Base-by-base conservation (phyloP, 1,284 basidiomycete genomes). In the Cryptococcus sp. region DNA sequence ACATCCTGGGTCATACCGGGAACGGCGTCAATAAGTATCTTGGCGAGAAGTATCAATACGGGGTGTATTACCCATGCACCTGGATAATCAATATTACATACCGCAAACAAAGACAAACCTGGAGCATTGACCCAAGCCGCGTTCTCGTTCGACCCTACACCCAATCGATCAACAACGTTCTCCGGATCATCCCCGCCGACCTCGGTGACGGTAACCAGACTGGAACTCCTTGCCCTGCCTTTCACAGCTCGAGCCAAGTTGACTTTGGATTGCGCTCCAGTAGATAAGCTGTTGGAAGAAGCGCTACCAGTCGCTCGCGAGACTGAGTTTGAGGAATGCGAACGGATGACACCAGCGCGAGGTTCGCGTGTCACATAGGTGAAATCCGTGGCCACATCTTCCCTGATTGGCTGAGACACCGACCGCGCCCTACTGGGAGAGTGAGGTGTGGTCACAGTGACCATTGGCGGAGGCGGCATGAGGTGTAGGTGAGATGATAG, bases 111-210 rank as follows among this genome's bases (percentile, higher is more conserved):
- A 14, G 14, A 5, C 11, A 31, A 4, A 92, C 94, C 95, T 79
- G 98, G 98, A 60, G 89, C 86, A 73, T 99, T 97, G 69, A 98
- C 96, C 95, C 95, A 99, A 70, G 93, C 87, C 7, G 92, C 93
- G 75, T 99, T 99, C 66, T 90, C 84, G 74, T 98, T 97, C 51
- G 84, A 82, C 66, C 89, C 91, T 45, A 86, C 84, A 60, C 85
- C 86, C 64, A 89, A 83, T 77, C 94, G 65, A 58, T 77, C 91
- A 23, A 90, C 83, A 4, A 86, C 80, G 65, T 89, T 87, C 68
- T 93, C 89, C 47, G 85, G 80, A 15, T 85, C 84, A 61, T 86
- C 83, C 65, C 86, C 86, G 41, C 86, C 88, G 53, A 94, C 85
- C 68, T 90, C 83, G 71, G 93, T 90, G 51, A 95, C 89, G 67